Percentiles rank a stretch among this genome's conserved stretches.
Evolutionary conservation across 768 basidiomycete species (phyloP).

Genomic region (Fistulinella prunicolor): DNA sequence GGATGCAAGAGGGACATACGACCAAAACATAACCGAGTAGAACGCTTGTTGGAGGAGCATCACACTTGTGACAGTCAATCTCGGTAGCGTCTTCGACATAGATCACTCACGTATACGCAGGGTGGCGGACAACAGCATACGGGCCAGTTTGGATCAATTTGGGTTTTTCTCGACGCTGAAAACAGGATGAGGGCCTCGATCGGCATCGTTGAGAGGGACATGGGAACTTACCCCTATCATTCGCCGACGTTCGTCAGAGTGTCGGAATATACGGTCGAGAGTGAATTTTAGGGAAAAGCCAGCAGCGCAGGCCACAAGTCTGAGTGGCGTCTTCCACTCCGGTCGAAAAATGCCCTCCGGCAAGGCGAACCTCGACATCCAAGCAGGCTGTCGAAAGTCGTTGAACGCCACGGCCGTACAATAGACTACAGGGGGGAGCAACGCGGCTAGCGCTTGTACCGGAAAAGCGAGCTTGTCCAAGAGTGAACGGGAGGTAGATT

Average conservation of each 20-base stretch:
- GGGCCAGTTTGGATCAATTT: constrained; percentile 31
- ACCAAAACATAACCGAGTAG: constrained; percentile 32
- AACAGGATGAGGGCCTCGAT: neutral
- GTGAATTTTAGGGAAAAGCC: constrained; percentile 17
- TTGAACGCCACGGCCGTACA: constrained; percentile 27
- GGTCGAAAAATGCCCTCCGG: constrained; percentile 21
- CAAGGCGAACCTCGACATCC: constrained; percentile 30
- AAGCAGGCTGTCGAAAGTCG: constrained; percentile 34
- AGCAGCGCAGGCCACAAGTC: constrained; percentile 28
- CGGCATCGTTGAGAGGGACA: neutral
- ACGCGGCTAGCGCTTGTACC: constrained; percentile 21
- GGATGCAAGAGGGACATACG: constrained; percentile 33
- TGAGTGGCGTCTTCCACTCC: constrained; percentile 24
- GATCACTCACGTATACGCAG: constrained; percentile 31
- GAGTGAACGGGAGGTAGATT: constrained; percentile 13
- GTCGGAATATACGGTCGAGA: constrained; percentile 8
- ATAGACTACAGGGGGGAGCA: constrained; percentile 30
- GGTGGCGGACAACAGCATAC: constrained; percentile 38
- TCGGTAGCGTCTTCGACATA: neutral
- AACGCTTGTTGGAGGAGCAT: constrained; percentile 25
- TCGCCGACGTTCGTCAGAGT: constrained; percentile 30
- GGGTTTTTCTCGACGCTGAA: constrained; percentile 30
- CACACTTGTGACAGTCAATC: constrained; percentile 8
- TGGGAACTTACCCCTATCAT: constrained; percentile 29
- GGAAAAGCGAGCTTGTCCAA: constrained; percentile 30